Evolutionary conservation across 441 rosid genomes (phyloP).

Genomic region (Arabidopsis lyrata): DNA sequence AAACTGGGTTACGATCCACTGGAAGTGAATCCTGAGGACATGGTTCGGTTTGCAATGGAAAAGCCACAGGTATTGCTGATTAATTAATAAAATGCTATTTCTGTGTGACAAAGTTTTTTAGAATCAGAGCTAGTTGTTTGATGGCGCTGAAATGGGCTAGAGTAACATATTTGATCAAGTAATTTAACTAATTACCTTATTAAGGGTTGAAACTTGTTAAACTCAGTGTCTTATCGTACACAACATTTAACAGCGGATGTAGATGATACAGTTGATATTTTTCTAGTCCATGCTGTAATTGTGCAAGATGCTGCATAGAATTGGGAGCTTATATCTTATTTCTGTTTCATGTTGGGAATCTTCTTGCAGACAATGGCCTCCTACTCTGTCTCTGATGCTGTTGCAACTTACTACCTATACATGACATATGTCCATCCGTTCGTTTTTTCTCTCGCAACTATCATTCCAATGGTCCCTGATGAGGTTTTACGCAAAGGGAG

Average conservation of each 20-base stretch:
- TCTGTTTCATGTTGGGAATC: constrained; percentile 41
- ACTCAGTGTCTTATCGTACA: constrained; percentile 16
- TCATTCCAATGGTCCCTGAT: constrained; percentile 98
- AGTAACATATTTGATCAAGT: constrained; percentile 29
- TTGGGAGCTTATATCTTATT: constrained; percentile 34
- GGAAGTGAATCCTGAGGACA: constrained; percentile 99
- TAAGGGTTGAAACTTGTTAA: constrained; percentile 8
- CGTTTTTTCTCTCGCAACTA: constrained; percentile 96
- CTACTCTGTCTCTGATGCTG: constrained; percentile 99
- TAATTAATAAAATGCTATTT: constrained; percentile 27
- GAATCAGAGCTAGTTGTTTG: constrained; percentile 19
- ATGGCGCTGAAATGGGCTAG: constrained; percentile 22
- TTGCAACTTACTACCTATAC: constrained; percentile 93
- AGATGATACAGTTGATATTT: background rate
- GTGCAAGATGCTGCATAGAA: constrained; percentile 24
- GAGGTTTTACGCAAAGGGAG: constrained; percentile 99
- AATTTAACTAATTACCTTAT: constrained; percentile 19
- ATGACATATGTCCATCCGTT: constrained; percentile 99
- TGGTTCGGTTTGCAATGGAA: constrained; percentile 97
- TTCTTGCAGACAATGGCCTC: constrained; percentile 95
- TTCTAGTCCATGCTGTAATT: constrained; percentile 26
- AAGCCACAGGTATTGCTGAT: constrained; percentile 80
- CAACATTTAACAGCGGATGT: constrained; percentile 25
- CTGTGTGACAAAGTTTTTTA: background rate
- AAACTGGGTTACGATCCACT: constrained; percentile 98